These are phyloP conservation scores for Elasticomyces elasticus DNA, from an alignment of 495 filamentous ascomycete genomes.

Conservation along the genomic window DNA sequence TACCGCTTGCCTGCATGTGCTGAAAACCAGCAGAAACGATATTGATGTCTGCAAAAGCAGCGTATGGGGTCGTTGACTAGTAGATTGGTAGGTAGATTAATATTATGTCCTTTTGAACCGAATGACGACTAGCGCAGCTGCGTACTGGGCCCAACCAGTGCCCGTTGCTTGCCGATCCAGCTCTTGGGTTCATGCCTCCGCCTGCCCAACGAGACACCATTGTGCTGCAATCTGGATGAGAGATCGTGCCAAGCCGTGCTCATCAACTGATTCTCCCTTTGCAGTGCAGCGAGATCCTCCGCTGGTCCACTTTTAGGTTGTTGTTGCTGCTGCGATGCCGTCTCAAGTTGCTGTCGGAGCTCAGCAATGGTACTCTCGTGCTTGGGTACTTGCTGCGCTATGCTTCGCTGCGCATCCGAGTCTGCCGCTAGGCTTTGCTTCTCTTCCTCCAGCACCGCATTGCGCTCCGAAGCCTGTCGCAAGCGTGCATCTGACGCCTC, in stretches of 20 bases:
- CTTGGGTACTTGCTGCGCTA: background rate
- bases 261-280: conserved; percentile 77
- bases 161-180: conserved; percentile 82
- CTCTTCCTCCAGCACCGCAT: conserved; percentile 16
- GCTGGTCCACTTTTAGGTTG: background rate
- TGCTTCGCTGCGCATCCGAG: background rate
- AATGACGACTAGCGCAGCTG: too few species aligned
- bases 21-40: too few species aligned
- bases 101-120: too few species aligned
- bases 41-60: too few species aligned
- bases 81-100: too few species aligned
- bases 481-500: conserved; percentile 18
- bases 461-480: conserved; percentile 15
- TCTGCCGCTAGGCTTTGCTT: background rate
- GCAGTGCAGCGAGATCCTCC: conserved; percentile 18
- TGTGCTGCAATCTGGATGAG: conserved; percentile 72
- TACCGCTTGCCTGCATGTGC: too few species aligned
- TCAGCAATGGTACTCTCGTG: conserved; percentile 9
- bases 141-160: conserved; percentile 16
- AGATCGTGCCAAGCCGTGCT: conserved; percentile 89
- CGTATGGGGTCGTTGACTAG: too few species aligned
- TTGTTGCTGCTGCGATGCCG: conserved; percentile 1
- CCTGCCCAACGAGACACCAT: conserved; percentile 66
- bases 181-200: conserved; percentile 70
- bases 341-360: conserved; percentile 14